These are phyloP conservation scores for Solanum rostratum DNA, from an alignment of 257 asterid species.

Conservation along the genomic window DNA sequence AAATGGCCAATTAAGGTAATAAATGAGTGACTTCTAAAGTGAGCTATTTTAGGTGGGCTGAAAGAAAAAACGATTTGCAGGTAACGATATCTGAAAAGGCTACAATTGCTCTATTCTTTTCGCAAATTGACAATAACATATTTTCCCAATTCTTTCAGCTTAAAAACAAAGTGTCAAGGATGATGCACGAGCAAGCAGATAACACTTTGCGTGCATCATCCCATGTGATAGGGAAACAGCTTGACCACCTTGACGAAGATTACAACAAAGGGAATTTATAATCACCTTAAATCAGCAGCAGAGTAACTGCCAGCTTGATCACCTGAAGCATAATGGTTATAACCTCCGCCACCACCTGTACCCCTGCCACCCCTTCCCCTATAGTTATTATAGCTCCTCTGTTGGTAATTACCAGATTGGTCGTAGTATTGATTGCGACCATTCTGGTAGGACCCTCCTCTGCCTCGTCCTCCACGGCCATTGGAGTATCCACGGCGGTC, in stretches of 20 bases:
- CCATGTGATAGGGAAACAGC: not conserved
- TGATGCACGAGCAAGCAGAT: not conserved
- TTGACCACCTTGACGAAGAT: not conserved
- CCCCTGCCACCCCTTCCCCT: slow-evolving; percentile 80
- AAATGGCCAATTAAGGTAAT: no score
- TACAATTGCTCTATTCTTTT: not conserved
- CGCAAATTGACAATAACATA: not conserved
- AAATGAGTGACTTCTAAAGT: no score
- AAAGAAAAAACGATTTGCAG: not conserved
- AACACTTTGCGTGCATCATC: not conserved
- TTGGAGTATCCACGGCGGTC: slow-evolving; percentile 44
- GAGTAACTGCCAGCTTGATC: slow-evolving; percentile 23
- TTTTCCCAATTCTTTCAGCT: not conserved
- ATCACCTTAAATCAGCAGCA: slow-evolving; percentile 21
- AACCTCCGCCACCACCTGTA: slow-evolving; percentile 29
- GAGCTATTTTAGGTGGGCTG: no score
- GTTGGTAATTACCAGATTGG: slow-evolving; percentile 44
- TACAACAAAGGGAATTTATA: not conserved
- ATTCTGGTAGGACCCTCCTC: slow-evolving; percentile 49
- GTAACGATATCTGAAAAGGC: not conserved
- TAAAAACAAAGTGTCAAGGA: not conserved
- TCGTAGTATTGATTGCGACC: slow-evolving; percentile 49
- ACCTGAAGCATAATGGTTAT: slow-evolving; percentile 18
- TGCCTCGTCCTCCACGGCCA: slow-evolving; percentile 61
- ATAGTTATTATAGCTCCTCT: slow-evolving; percentile 32